phyloP scores from a whole-genome alignment of 768 basidiomycete species.

The Kwoniella europaea region DNA sequence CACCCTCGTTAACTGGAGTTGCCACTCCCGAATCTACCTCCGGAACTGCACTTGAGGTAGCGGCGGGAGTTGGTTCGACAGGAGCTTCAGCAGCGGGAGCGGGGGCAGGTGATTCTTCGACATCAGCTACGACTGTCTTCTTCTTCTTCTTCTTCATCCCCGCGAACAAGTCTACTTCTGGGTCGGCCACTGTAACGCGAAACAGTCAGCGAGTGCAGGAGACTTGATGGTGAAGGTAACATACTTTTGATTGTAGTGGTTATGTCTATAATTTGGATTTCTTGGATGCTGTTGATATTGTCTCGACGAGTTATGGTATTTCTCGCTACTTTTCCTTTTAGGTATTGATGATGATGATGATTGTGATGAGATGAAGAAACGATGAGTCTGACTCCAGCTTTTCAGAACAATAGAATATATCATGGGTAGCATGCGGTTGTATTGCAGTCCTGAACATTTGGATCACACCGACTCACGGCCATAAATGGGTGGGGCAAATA shows the following conservation, averaged over 20 bases:
- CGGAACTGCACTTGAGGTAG: slow-evolving; percentile 19
- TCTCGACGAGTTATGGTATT: neutral
- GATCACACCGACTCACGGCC: neutral
- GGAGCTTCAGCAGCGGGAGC: slow-evolving; percentile 7
- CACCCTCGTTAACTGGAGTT: slow-evolving; percentile 21
- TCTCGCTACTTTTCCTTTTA: neutral
- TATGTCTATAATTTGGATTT: neutral
- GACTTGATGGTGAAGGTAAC: neutral
- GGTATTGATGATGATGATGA: neutral
- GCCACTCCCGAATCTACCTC: slow-evolving; percentile 22
- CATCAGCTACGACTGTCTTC: slow-evolving; percentile 53
- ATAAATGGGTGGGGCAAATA: neutral
- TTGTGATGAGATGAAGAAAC: neutral
- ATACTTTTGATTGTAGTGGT: slow-evolving; percentile 6
- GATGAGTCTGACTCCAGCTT: neutral
- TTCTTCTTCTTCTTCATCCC: slow-evolving; percentile 63
- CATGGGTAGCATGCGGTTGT: neutral
- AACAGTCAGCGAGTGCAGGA: slow-evolving; percentile 3
- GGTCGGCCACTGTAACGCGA: slow-evolving; percentile 50
- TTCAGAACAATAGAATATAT: neutral
- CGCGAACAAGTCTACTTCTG: slow-evolving; percentile 59
- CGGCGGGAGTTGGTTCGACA: slow-evolving; percentile 11
- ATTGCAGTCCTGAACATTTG: neutral
- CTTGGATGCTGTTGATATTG: neutral
- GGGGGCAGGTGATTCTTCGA: slow-evolving; percentile 14